phyloP scores from a whole-genome alignment of 345 rosid genomes.

The Atalantia buxifolia region DNA sequence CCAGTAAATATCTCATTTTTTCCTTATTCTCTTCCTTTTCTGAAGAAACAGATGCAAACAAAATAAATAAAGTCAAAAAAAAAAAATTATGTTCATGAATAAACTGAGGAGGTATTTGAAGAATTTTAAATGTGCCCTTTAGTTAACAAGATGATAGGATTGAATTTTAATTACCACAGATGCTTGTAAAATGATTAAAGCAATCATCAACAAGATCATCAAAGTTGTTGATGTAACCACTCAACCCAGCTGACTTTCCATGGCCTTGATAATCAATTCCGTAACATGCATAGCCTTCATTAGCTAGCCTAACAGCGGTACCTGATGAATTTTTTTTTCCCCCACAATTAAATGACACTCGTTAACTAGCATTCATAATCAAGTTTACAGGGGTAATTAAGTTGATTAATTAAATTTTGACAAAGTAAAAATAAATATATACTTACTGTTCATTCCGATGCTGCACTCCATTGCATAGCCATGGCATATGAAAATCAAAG shows the following conservation, averaged over 20 bases:
- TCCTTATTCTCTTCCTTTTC: conserved; percentile 36
- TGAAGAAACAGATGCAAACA: conserved; percentile 6
- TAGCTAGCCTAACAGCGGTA: conserved; percentile 63
- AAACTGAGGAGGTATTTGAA: background rate
- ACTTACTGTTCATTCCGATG: conserved; percentile 78
- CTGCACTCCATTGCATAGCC: conserved; percentile 96
- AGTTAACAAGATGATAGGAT: background rate
- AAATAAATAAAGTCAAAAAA: too few relatives aligned
- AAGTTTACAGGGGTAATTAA: background rate
- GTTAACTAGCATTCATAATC: too few relatives aligned
- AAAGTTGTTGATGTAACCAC: conserved; percentile 43
- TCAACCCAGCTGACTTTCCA: conserved; percentile 74
- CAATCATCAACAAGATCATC: conserved; percentile 61
- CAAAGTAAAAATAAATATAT: background rate
- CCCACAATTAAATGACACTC: too few relatives aligned
- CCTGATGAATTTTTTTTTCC: conserved; percentile 32
- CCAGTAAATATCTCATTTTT: conserved; percentile 51
- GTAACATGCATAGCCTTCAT: conserved; percentile 64
- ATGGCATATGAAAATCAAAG: conserved; percentile 74
- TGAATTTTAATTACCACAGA: conserved; percentile 43
- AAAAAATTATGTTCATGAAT: background rate
- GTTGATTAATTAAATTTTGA: background rate
- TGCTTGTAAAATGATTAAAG: conserved; percentile 43
- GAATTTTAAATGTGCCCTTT: background rate
- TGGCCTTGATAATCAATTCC: conserved; percentile 94